These are phyloP conservation scores for Acanthochlamys bracteata DNA, from an alignment of 106 monocot genomes.

Conservation along the genomic window DNA sequence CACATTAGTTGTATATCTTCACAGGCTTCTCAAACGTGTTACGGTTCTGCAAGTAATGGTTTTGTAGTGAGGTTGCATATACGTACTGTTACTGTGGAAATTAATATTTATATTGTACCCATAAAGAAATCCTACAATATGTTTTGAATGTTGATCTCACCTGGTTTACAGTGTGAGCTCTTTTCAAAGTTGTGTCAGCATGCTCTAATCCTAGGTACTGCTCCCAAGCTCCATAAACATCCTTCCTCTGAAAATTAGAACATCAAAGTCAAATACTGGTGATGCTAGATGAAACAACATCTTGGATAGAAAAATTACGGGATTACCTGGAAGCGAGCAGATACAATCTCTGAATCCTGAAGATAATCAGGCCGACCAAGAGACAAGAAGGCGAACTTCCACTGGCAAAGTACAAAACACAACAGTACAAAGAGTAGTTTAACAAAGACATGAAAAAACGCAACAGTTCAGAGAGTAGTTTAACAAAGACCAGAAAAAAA, in stretches of 20 bases:
- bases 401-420: conserved; percentile 27
- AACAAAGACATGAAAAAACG: too few relatives aligned
- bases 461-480: not conserved
- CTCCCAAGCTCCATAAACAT: conserved; percentile 97
- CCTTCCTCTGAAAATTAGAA: conserved; percentile 45
- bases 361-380: conserved; percentile 90
- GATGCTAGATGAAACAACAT: not conserved
- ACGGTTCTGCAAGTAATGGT: conserved; percentile 41
- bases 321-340: conserved; percentile 69
- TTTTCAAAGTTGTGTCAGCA: conserved; percentile 83
- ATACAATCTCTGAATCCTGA: conserved; percentile 74
- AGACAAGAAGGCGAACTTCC: conserved; percentile 93
- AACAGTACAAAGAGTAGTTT: not conserved
- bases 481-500: too few relatives aligned
- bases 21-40: conserved; percentile 90
- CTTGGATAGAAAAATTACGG: not conserved
- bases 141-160: conserved; percentile 18
- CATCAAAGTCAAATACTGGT: not conserved
- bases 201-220: conserved; percentile 98
- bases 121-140: not conserved
- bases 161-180: conserved; percentile 64
- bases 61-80: not conserved
- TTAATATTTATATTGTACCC: not conserved
- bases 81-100: not conserved
- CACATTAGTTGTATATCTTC: conserved; percentile 82